phyloP scores from a whole-genome alignment of 2,329 filamentous ascomycete genomes.

The Penicillium glabrum region DNA sequence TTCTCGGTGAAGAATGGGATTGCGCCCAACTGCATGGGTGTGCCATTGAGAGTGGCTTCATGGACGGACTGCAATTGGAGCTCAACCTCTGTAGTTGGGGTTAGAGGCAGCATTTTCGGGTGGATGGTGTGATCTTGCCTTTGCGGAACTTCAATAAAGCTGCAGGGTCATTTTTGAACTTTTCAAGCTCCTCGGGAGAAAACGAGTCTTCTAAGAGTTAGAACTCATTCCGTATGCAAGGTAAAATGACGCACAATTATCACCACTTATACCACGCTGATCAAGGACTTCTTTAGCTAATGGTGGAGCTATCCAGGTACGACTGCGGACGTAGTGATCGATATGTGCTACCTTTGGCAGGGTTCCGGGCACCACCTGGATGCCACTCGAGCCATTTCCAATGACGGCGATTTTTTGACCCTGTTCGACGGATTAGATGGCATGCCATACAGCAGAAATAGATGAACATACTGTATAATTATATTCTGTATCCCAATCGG shows the following conservation, averaged over 20 bases:
- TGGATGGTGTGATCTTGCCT: conserved; percentile 14
- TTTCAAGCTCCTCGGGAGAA: conserved; percentile 31
- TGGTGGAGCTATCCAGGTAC: conserved; percentile 32
- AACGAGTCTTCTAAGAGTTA: conserved; percentile 25
- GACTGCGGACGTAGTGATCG: conserved; percentile 36
- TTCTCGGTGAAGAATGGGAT: conserved; percentile 27
- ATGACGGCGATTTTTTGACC: conserved; percentile 38
- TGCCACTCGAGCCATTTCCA: conserved; percentile 42
- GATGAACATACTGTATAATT: conserved; percentile 29
- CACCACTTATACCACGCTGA: conserved; percentile 23
- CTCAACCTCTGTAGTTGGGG: conserved; percentile 27
- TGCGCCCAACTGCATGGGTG: conserved; percentile 27
- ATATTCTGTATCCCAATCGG: conserved; percentile 42
- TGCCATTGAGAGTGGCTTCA: conserved; percentile 27
- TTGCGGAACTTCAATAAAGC: conserved; percentile 37
- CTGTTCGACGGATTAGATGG: conserved; percentile 8
- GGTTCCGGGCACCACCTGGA: conserved; percentile 42
- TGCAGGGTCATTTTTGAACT: conserved; percentile 31
- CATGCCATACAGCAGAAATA: neutral
- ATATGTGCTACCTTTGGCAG: conserved; percentile 41
- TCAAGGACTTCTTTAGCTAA: conserved; percentile 31
- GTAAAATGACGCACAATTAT: conserved; percentile 26
- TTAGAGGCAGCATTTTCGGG: neutral
- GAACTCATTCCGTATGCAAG: neutral
- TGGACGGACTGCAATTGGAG: conserved; percentile 34